Conservation (phyloP, 2,329 filamentous ascomycete species). For the Geosmithia flava region DNA sequence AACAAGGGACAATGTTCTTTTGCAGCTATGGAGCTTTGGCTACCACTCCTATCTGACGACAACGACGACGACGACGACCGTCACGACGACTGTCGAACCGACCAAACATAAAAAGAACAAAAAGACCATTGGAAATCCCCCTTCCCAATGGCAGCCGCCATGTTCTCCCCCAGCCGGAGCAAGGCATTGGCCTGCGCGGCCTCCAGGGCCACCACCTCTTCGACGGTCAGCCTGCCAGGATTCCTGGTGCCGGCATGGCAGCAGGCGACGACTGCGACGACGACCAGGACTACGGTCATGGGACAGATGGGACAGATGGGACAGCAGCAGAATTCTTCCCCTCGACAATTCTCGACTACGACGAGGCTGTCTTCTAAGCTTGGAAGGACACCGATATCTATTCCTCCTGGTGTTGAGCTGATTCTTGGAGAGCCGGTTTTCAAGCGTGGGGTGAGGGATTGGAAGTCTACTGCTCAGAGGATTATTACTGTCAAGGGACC, state of each 20-base stretch:
- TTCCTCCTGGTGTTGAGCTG: slow-evolving; percentile 76
- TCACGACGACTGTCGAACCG: too few species aligned
- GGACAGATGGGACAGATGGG: background rate
- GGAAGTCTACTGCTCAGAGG: slow-evolving; percentile 42
- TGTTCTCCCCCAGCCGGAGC: slow-evolving; percentile 54
- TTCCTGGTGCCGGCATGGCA: slow-evolving; percentile 67
- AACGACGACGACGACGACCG: background rate
- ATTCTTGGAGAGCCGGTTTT: slow-evolving; percentile 49
- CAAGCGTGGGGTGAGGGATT: slow-evolving; percentile 43
- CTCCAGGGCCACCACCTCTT: slow-evolving; percentile 39
- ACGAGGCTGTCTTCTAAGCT: slow-evolving; percentile 64
- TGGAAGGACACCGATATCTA: slow-evolving; percentile 64
- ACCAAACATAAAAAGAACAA: background rate
- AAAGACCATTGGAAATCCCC: background rate
- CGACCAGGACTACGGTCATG: slow-evolving; percentile 4
- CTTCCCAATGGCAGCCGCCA: slow-evolving; percentile 25
- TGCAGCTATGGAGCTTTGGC: background rate
- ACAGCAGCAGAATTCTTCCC: background rate
- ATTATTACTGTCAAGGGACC: slow-evolving; percentile 1
- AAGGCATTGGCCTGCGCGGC: slow-evolving; percentile 29
- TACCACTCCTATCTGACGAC: background rate
- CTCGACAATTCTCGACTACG: slow-evolving; percentile 56
- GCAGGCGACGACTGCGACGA: slow-evolving; percentile 7
- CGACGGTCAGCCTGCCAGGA: slow-evolving; percentile 45
- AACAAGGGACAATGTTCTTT: background rate